Evolutionary conservation across 2,329 filamentous ascomycete genomes (phyloP), one percentile per base, ranked within the genome.

Genomic region (Lasiodiplodia citricola): DNA sequence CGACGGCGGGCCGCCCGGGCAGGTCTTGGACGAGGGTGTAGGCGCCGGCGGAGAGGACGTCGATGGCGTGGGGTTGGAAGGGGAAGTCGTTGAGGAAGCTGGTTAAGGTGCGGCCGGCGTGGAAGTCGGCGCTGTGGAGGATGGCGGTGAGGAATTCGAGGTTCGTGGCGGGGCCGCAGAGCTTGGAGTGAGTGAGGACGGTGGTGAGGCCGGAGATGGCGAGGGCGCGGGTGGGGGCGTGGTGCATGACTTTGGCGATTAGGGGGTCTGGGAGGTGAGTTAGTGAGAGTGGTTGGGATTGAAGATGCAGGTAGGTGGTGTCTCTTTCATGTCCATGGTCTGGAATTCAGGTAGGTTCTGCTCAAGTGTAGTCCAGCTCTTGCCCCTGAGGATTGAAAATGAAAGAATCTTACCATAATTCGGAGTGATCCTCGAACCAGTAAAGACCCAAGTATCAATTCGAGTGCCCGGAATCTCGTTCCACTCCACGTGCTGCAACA

Each of bases 371-470:
- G 51, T 13, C 23, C 23, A 18, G 23, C 13, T 28, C 4, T 54
- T 54, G 51, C 25, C 16, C 11, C 51, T 54, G 51, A 54, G 50
- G 2, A 3, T 6, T 54, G 21, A 28, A 18, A 54, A 18, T 14
- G 25, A 71, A 70, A 72, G 3, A 7, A 3, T 37, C 60, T 41
- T 64, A 64, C 60, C 87, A 66, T 89, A 90, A 69, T 87, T 82
- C 1, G 87, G 83, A 5, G 86, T 86, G 50, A 91, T 82, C 3
- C 81, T 83, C 2, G 85, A 84, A 6, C 88, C 88, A 1, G 84
- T 84, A 66, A 85, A 82, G 1, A 90, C 82, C 88, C 88, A 91
- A 0, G 88, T 90, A 71, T 91, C 89, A 31, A 91, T 83, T 4
- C 89, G 83, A 28, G 84, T 80, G 4, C 81, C 81, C 0, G 81